phyloP scores from a whole-genome alignment of 2,329 filamentous ascomycete species.

The Arthrinium phaeospermum region DNA sequence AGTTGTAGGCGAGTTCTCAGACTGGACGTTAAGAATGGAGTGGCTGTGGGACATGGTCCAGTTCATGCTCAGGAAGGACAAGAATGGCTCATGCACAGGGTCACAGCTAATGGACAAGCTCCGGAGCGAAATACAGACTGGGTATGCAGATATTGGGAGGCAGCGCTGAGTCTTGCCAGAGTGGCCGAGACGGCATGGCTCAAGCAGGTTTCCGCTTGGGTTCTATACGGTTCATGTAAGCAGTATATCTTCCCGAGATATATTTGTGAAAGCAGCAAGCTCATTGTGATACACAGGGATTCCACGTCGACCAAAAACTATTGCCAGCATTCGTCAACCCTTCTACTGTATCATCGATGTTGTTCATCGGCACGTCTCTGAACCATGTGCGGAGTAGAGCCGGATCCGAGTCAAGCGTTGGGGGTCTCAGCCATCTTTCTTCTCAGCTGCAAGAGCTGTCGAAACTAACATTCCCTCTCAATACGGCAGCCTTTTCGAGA shows the following conservation, averaged over 20 bases:
- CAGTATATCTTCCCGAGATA: not conserved
- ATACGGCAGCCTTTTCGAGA: constrained; percentile 70
- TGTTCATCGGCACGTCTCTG: constrained; percentile 89
- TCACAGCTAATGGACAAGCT: constrained; percentile 79
- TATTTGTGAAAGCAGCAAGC: not conserved
- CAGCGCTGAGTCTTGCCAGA: constrained; percentile 73
- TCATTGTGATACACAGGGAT: constrained; percentile 51
- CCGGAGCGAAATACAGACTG: constrained; percentile 79
- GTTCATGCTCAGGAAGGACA: constrained; percentile 63
- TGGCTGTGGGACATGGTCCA: constrained; percentile 81
- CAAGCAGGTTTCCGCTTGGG: constrained; percentile 87
- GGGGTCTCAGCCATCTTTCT: constrained; percentile 66
- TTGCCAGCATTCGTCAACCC: constrained; percentile 81
- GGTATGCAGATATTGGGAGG: constrained; percentile 82
- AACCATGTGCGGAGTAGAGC: constrained; percentile 75
- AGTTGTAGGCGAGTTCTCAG: constrained; percentile 83
- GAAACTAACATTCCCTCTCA: constrained; percentile 74
- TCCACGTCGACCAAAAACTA: constrained; percentile 62
- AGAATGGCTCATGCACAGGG: constrained; percentile 61
- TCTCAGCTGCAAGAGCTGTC: constrained; percentile 74
- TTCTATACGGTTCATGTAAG: constrained; percentile 74
- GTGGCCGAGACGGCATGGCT: constrained; percentile 91
- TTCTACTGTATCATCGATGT: constrained; percentile 78
- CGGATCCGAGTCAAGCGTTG: constrained; percentile 48
- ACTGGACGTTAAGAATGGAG: constrained; percentile 82